A percentile compares a stretch with the other conserved stretches of the same genome.
phyloP scores from a whole-genome alignment of 2,329 filamentous ascomycete genomes.

The Aspergillus sp. region DNA sequence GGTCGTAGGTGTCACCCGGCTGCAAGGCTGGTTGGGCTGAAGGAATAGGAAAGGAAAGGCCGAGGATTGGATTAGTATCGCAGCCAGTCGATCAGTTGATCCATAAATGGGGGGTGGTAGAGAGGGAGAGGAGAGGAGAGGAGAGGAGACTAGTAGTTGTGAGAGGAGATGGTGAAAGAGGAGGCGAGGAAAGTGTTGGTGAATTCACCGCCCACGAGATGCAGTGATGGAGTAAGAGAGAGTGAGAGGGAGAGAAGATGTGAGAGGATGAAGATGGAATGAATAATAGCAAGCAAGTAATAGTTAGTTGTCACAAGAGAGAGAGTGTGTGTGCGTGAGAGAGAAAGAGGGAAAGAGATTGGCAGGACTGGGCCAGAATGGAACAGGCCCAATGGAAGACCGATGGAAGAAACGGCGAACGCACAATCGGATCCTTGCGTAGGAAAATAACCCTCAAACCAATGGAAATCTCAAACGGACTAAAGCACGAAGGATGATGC shows the following conservation, averaged over 20 bases:
- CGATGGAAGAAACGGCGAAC: constrained; percentile 6
- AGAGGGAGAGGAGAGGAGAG: background rate
- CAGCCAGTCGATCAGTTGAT: constrained; percentile 5
- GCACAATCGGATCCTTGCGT: constrained; percentile 2
- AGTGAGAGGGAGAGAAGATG: background rate
- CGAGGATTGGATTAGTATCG: constrained; percentile 6
- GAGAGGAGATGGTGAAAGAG: background rate
- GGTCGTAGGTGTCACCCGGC: background rate
- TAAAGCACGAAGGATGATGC: background rate
- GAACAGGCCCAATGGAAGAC: constrained; percentile 4
- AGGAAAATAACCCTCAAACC: background rate
- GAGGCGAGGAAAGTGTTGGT: background rate
- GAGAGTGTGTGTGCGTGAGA: background rate
- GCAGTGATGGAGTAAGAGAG: background rate
- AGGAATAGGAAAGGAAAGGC: constrained; percentile 7
- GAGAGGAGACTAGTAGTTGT: background rate
- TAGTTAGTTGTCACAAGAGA: too few relatives aligned
- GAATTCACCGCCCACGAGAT: constrained; percentile 5
- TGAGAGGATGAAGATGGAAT: too few relatives aligned
- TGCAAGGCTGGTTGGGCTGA: constrained; percentile 7
- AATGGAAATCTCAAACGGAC: background rate
- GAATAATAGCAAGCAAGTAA: too few relatives aligned
- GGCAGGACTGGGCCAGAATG: background rate
- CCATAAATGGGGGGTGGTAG: constrained; percentile 6
- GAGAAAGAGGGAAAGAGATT: constrained; percentile 3